phyloP scores from a whole-genome alignment of 108 stramenopile species.

The Stephanodiscus minutulus region DNA sequence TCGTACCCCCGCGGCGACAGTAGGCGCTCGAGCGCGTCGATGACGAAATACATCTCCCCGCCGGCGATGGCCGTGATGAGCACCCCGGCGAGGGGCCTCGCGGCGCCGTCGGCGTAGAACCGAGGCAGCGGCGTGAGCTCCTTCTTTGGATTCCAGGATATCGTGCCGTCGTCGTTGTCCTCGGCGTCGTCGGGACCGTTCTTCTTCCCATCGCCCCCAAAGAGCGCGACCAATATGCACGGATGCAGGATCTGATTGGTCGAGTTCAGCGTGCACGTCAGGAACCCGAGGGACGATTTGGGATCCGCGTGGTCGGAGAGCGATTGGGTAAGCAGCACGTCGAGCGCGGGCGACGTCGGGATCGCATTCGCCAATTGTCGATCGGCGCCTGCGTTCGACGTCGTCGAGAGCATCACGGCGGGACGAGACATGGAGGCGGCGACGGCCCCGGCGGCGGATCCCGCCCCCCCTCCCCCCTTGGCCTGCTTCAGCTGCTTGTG shows the following conservation, averaged over 20 bases:
- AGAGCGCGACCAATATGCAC: conserved; percentile 52
- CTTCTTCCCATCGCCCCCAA: conserved; percentile 27
- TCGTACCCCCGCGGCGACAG: conserved; percentile 49
- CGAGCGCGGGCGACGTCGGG: conserved; percentile 36
- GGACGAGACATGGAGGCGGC: background rate
- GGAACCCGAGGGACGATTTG: conserved; percentile 45
- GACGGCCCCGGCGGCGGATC: conserved; percentile 5
- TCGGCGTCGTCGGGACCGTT: conserved; percentile 17
- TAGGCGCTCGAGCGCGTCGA: conserved; percentile 45
- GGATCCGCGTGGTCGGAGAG: conserved; percentile 51
- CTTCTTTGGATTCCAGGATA: conserved; percentile 43
- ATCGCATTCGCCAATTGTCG: background rate
- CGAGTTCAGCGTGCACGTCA: conserved; percentile 51
- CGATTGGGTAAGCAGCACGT: conserved; percentile 42
- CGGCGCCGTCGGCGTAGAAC: conserved; percentile 56
- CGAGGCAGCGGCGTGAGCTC: conserved; percentile 42
- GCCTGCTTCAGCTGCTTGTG: conserved; percentile 63
- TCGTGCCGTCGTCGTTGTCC: conserved; percentile 39
- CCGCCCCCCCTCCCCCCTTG: conserved; percentile 53
- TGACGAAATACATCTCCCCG: conserved; percentile 58
- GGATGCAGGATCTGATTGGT: conserved; percentile 59
- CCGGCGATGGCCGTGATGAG: conserved; percentile 54
- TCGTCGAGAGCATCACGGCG: conserved; percentile 4
- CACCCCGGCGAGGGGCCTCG: conserved; percentile 43
- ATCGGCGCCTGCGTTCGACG: background rate